phyloP scores from a whole-genome alignment of 73 alveolate species.

The Blepharisma japonicum region DNA sequence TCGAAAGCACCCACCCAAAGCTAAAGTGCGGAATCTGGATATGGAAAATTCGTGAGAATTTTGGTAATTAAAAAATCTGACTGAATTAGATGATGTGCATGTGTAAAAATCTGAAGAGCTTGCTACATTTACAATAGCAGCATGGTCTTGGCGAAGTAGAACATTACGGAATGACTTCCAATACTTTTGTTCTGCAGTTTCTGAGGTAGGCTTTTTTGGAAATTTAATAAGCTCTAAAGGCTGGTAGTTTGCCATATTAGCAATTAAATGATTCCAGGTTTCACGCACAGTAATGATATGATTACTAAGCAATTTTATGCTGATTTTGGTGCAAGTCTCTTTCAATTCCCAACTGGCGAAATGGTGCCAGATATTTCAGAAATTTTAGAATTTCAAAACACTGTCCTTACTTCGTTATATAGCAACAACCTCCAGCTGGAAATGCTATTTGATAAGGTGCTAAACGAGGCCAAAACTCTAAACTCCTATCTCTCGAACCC shows the following conservation, averaged over 20 bases:
- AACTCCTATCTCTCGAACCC: background rate
- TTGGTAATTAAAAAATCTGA: slow-evolving; percentile 15
- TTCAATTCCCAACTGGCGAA: background rate
- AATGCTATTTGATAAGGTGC: no score
- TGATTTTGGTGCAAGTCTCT: background rate
- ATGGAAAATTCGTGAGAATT: background rate
- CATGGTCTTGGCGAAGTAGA: slow-evolving; percentile 1
- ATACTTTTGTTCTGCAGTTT: background rate
- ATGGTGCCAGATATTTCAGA: background rate
- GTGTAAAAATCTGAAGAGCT: background rate
- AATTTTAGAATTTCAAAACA: background rate
- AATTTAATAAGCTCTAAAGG: slow-evolving; percentile 18
- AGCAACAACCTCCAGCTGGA: no score
- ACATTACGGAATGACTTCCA: slow-evolving; percentile 1
- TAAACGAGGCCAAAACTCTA: background rate
- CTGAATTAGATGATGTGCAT: slow-evolving; percentile 1
- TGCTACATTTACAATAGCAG: background rate
- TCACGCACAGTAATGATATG: no score
- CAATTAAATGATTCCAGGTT: background rate
- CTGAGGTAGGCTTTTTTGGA: slow-evolving; percentile 23
- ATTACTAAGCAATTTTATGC: background rate
- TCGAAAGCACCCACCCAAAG: slow-evolving; percentile 9
- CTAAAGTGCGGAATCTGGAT: background rate
- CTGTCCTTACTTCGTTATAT: background rate
- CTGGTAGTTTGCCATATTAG: slow-evolving; percentile 24